phyloP scores from a whole-genome alignment of 2,329 filamentous ascomycete genomes.

The Microcyclosporella mali region DNA sequence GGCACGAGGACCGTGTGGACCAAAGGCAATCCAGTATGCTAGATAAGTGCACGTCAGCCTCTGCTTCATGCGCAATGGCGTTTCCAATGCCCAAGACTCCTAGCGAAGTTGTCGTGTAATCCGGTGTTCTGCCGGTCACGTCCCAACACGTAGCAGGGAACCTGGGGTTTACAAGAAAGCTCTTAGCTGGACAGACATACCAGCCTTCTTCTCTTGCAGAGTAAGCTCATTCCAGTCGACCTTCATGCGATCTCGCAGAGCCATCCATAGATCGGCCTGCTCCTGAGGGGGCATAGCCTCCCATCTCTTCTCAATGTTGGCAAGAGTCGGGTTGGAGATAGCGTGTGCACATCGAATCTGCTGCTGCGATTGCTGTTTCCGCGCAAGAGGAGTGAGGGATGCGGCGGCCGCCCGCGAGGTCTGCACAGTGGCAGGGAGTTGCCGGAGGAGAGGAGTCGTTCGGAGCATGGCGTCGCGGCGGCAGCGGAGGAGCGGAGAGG shows the following conservation, averaged over 20 bases:
- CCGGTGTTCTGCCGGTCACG: conserved; percentile 3
- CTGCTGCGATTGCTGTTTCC: conserved; percentile 16
- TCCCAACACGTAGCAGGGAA: background rate
- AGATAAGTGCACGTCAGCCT: conserved; percentile 22
- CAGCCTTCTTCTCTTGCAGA: conserved; percentile 96
- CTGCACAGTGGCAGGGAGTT: conserved; percentile 17
- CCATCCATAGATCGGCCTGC: conserved; percentile 99
- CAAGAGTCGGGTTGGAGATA: conserved; percentile 94
- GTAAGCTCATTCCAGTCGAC: conserved; percentile 93
- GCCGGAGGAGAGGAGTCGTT: conserved; percentile 19
- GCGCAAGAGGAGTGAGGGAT: conserved; percentile 15
- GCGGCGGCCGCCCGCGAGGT: conserved; percentile 16
- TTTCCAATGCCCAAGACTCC: background rate
- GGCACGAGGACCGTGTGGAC: conserved; percentile 88
- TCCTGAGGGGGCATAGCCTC: conserved; percentile 96
- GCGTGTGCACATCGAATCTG: conserved; percentile 69
- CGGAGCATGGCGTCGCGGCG: conserved; percentile 18
- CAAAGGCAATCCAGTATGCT: conserved; percentile 99
- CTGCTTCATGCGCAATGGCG: background rate
- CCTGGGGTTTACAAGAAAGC: background rate
- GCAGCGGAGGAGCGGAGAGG: conserved; percentile 9
- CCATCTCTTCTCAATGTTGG: conserved; percentile 99
- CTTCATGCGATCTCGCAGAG: conserved; percentile 97
- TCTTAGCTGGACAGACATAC: conserved; percentile 34
- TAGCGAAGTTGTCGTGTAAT: background rate